Percentiles rank a stretch among this genome's conserved stretches.
Conservation (phyloP, 306 rosid genomes). For the Casuarina equisetifolia region DNA sequence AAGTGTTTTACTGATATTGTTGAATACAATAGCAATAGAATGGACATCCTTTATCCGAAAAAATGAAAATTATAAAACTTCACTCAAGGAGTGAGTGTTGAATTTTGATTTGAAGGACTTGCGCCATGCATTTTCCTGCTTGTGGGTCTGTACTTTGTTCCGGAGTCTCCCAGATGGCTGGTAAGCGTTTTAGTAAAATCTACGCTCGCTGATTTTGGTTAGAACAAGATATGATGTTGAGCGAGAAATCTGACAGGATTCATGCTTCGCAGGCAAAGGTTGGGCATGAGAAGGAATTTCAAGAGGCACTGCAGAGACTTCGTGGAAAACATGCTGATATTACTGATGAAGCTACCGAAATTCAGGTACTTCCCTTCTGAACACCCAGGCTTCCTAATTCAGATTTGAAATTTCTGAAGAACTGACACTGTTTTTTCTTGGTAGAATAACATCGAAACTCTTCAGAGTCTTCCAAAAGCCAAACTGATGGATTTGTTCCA, state of each 20-base stretch:
- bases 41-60: not conserved
- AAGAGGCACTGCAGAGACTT: constrained; percentile 34
- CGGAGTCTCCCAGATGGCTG: constrained; percentile 58
- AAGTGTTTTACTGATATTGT: not conserved
- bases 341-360: constrained; percentile 29
- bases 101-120: constrained; percentile 49
- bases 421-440: constrained; percentile 3
- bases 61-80: not conserved
- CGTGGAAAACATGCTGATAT: constrained; percentile 43
- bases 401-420: constrained; percentile 14
- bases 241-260: not conserved
- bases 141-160: constrained; percentile 38
- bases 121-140: constrained; percentile 63
- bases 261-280: constrained; percentile 40
- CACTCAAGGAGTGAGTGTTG: constrained; percentile 17
- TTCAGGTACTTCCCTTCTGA: constrained; percentile 24
- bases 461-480: constrained; percentile 32
- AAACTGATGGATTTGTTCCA: constrained; percentile 39
- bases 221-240: not conserved
- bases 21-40: not conserved
- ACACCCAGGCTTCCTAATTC: constrained; percentile 6
- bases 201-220: not conserved
- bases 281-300: constrained; percentile 42
- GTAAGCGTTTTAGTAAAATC: constrained; percentile 25
- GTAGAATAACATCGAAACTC: constrained; percentile 36